Evolutionary conservation across 768 basidiomycete genomes (phyloP), one percentile per base, ranked within the genome.

Genomic region (Coprinopsis cinerea): DNA sequence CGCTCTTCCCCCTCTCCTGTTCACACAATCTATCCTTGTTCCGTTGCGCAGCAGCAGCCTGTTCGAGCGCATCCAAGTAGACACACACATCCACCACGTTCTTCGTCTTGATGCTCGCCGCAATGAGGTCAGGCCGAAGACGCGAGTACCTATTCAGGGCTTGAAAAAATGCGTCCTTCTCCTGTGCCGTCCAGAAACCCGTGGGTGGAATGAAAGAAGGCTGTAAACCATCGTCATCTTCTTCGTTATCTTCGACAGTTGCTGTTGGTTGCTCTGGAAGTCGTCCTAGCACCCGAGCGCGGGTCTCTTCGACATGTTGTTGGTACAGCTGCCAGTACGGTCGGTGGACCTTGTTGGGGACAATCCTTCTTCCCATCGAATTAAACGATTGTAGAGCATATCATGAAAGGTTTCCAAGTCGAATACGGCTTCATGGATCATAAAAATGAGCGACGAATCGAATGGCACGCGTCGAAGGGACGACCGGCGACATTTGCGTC

Each of bases 91-190:
- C 87, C 44, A 76, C 64, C 7, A 77, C 70, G 13, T 71, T 78
- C 66, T 85, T 89, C 18, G 83, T 81, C 51, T 71, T 71, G n/a
- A 92, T 68, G 43, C 75, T 75, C 4, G 68, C 71, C 0, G 88
- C 81, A 44, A 93, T 84, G 41, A 92, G 74, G 63, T 92, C 91
- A 0, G 88, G 85, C 18, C 88, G 68, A 36, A 85, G 72, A 22
- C 85, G 76, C 17, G 89, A 92, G 64, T 86, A 68, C 1, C 81
- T 62, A 23, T 75, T 65, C 18, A 92, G 63, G 0, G 77, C 83
- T 61, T 79, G 83, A 62, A 91, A 92, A 66, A 92, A 88, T 0
- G 60, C 55, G 23, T 80, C 71, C 53, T 86, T 84, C 59, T 93
- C 91, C n/a, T 66, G 55, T 0, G 73, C 61, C 2, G 83, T 80